Evolutionary conservation across 495 filamentous ascomycete genomes (phyloP).

Genomic region (Penicillium fimorum): DNA sequence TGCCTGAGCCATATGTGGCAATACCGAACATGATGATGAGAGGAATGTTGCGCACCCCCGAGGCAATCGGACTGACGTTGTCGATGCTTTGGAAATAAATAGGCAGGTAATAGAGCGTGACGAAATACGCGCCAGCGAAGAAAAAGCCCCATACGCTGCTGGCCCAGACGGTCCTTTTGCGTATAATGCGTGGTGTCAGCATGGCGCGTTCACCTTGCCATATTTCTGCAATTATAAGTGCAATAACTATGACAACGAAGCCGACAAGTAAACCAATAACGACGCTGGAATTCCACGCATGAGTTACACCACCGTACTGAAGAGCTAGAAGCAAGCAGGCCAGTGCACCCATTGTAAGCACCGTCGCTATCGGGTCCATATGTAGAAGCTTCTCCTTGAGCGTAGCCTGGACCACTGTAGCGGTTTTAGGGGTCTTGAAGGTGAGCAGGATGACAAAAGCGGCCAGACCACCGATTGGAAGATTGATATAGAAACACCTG

Average conservation of each 20-base stretch:
- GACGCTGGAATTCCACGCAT: conserved; percentile 29
- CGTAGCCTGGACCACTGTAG: conserved; percentile 18
- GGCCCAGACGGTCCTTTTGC: conserved; percentile 1
- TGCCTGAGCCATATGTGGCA: conserved; percentile 52
- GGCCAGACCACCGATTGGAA: conserved; percentile 47
- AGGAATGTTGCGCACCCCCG: conserved; percentile 68
- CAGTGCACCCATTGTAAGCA: conserved; percentile 28
- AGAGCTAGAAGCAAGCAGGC: conserved; percentile 40
- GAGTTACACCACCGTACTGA: conserved; percentile 38
- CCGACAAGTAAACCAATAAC: conserved; percentile 38
- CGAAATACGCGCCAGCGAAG: conserved; percentile 19
- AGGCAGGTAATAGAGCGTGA: conserved; percentile 45
- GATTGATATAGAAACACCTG: conserved; percentile 53
- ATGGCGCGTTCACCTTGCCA: conserved; percentile 30
- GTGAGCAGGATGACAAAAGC: conserved; percentile 44
- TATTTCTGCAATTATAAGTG: conserved; percentile 26
- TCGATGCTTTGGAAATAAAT: conserved; percentile 74
- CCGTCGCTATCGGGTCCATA: conserved; percentile 32
- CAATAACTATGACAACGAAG: conserved; percentile 28
- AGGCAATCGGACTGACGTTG: conserved; percentile 56
- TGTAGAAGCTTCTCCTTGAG: conserved; percentile 31
- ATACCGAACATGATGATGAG: conserved; percentile 50
- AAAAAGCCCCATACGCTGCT: conserved; percentile 26
- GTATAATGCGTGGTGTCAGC: background rate
- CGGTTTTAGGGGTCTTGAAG: conserved; percentile 27